Evolutionary conservation across 305 asterid species (phyloP).

Genomic region (Ilex paraguariensis): DNA sequence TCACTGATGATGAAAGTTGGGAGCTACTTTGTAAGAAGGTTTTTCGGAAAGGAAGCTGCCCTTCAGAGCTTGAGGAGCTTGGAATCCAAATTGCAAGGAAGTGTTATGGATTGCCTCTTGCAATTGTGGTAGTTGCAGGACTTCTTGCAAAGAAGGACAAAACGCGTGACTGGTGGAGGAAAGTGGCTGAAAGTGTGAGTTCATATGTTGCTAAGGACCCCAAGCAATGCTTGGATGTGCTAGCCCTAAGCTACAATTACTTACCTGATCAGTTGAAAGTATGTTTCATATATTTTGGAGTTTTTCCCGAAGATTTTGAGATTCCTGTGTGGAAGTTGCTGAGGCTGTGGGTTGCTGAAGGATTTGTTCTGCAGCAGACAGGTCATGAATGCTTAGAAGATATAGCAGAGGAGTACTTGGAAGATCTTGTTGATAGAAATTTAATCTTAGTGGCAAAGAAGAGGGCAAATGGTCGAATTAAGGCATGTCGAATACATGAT

Average conservation of each 20-base stretch:
- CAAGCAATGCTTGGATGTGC: not conserved
- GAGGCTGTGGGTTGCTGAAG: slow-evolving; percentile 1
- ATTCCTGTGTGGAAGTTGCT: not conserved
- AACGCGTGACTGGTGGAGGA: not conserved
- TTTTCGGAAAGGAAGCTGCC: not conserved
- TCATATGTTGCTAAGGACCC: not conserved
- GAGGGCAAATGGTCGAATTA: not conserved
- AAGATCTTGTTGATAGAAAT: slow-evolving; percentile 2
- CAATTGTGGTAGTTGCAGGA: not conserved
- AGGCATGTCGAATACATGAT: slow-evolving; percentile 4
- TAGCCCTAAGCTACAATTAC: not conserved
- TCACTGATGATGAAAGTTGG: not conserved
- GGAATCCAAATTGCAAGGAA: not conserved
- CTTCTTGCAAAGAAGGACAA: not conserved
- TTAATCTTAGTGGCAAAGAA: not conserved
- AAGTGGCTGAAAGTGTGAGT: not conserved
- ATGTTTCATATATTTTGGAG: not conserved
- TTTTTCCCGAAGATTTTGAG: not conserved
- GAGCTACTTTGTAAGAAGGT: not conserved
- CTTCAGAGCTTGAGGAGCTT: not conserved
- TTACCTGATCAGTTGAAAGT: slow-evolving; percentile 2
- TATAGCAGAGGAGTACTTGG: slow-evolving; percentile 5
- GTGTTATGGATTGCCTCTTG: not conserved
- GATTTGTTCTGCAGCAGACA: not conserved
- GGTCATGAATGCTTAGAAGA: not conserved